Evolutionary conservation across 2,329 filamentous ascomycete genomes (phyloP), one percentile per base, ranked within the genome.

Genomic region (Claviceps purpurea): DNA sequence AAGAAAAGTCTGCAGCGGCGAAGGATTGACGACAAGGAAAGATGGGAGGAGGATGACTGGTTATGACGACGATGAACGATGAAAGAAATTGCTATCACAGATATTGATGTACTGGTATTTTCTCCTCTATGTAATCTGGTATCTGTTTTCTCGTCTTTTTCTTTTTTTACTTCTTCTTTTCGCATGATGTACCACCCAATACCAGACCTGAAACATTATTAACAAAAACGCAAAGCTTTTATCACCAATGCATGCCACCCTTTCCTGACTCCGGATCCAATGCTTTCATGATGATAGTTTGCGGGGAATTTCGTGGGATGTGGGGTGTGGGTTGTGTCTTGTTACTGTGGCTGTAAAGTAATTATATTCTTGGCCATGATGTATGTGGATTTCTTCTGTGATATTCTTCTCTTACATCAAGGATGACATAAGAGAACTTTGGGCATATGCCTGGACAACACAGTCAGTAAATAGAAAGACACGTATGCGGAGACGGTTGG

Each of bases 401-500:
- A 10, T 42, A 10, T 45, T 18, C 30, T 30, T 34, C 14, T 53
- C 54, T 60, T 76, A 86, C 78, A 89, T 84, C 74, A 89, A 77
- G 59, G 79, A 80, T 55, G 82, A 86, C 75, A 87, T 84, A 64
- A 94, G 78, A 54, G 87, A 89, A 67, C 79, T 90, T 64, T 88
- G 84, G 48, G 87, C 88, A 67, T 95, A 95, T 4, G 89, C 86
- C 85, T 88, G 54, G 20, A 34, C 13, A 49, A 37, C 37, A 49
- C 48, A 40, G 56, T 68, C 59, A 67, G 62, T 44, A 38, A 26
- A 40, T 8, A 56, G 22, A n/a, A 38, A 16, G 4, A 47, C 18
- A 42, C 14, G 14, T 24, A 20, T 34, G 48, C 5, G 22, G 16
- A 5, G 48, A 18, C n/a, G 34, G 14, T 16, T 18, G n/a, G 10